Evolutionary conservation across 2,329 filamentous ascomycete genomes (phyloP), one percentile per base, ranked within the genome.

Genomic region (Penicillium sp.): DNA sequence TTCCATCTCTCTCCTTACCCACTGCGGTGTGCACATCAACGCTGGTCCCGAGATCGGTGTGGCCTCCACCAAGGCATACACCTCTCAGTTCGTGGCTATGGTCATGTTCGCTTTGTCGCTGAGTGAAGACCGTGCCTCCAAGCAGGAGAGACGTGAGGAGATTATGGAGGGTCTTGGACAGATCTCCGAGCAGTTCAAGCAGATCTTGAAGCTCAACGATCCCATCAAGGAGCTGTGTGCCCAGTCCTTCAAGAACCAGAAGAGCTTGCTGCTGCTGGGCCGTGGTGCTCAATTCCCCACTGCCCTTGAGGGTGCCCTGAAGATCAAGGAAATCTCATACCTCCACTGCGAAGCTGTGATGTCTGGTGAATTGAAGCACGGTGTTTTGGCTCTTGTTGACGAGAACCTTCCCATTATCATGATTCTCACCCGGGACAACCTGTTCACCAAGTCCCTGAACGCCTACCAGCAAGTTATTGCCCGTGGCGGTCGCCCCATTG

Each of bases 321-420:
- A 99, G 84, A 99, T 99, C 78, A 99, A 99, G 85, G 94, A 99
- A 80, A 99, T 99, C 70, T 97, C 93, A 17, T 99, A 99, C 78
- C 89, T 99, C 57, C 94, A 99, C 79, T 99, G 94, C 78, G 94
- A 99, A 81, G 94, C 94, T 68, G 94, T 99, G 82, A 99, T 99
- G 94, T 97, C 94, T 62, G 94, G 94, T 78, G 94, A 99, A 80
- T 85, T 99, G 69, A 99, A 99, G 86, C 94, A 99, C 77, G 94
- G 94, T 82, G 94, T 99, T 50, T 82, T 99, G 73, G 94, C 94
- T 50, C 84, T 99, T 61, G 94, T 99, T 57, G 94, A 99, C 70
- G 94, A 99, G 84, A 93, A 96, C 78, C 86, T 99, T 36, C 94
- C 94, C 60, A 99, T 99, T 75, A 96, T 99, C 78, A 99, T 99